Conservation (phyloP, 1,284 basidiomycete genomes). For the Leccinum proliferum region DNA sequence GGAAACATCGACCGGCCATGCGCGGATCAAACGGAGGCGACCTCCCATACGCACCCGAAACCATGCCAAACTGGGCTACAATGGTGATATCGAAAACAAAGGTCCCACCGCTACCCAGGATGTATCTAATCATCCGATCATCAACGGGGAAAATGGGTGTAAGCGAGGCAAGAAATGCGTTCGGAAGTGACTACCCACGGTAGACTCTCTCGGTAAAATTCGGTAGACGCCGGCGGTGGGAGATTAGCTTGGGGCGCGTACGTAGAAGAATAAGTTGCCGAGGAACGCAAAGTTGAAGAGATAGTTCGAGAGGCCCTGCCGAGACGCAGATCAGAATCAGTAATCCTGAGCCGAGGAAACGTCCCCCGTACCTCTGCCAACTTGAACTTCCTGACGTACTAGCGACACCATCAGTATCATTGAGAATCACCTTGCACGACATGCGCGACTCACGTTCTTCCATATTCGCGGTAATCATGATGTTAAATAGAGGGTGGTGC, state of each 20-base stretch:
- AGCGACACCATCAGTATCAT: conserved; percentile 1
- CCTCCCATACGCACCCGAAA: conserved; percentile 66
- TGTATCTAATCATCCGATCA: conserved; percentile 47
- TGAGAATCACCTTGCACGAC: conserved; percentile 5
- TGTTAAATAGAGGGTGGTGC: conserved; percentile 87
- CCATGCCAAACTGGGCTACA: conserved; percentile 56
- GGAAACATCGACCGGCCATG: conserved; percentile 50
- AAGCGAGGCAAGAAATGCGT: conserved; percentile 4
- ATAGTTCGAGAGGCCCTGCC: conserved; percentile 83
- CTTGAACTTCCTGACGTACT: conserved; percentile 92
- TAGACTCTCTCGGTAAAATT: conserved; percentile 66
- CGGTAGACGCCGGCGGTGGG: conserved; percentile 49
- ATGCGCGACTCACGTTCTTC: conserved; percentile 79
- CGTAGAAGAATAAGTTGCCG: conserved; percentile 82
- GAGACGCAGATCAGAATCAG: conserved; percentile 4
- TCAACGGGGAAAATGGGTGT: conserved; percentile 1
- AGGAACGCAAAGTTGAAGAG: conserved; percentile 90
- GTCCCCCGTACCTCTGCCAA: conserved; percentile 67
- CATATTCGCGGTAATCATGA: conserved; percentile 93
- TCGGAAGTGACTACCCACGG: conserved; percentile 49
- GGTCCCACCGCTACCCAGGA: conserved; percentile 85
- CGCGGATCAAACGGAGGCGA: conserved; percentile 38
- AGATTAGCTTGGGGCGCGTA: conserved; percentile 54
- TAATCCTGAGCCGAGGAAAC: conserved; percentile 1
- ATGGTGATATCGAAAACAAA: conserved; percentile 89